Percentiles rank a stretch among this genome's conserved stretches.
Evolutionary conservation across 2,329 filamentous ascomycete genomes (phyloP).

Genomic region (Harringtonia lauricola): DNA sequence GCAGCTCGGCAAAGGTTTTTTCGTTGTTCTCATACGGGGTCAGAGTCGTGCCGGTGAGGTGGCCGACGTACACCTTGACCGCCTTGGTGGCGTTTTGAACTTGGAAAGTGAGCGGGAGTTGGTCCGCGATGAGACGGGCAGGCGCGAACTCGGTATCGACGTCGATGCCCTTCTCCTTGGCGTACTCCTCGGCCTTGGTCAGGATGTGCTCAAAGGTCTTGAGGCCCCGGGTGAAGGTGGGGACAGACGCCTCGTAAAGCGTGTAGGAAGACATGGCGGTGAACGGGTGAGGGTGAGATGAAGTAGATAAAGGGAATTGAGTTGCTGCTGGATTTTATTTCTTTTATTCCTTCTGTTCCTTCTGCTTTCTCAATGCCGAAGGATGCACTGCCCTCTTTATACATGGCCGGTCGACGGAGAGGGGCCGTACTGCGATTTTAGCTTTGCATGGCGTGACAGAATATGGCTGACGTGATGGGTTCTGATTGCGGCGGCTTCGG

Average conservation of each 20-base stretch:
- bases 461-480: too few relatives aligned
- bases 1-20: conserved; percentile 22
- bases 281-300: neutral
- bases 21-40: conserved; percentile 16
- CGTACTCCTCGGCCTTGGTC: conserved; percentile 18
- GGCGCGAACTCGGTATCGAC: conserved; percentile 13
- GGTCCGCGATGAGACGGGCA: conserved; percentile 21
- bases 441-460: too few relatives aligned
- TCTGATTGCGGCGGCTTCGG: too few relatives aligned
- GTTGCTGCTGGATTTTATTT: too few relatives aligned
- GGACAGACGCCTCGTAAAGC: conserved; percentile 19
- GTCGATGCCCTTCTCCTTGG: conserved; percentile 18
- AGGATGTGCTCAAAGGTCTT: conserved; percentile 19
- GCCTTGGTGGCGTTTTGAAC: conserved; percentile 19
- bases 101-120: conserved; percentile 25
- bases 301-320: too few relatives aligned
- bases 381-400: too few relatives aligned
- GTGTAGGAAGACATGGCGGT: conserved; percentile 17
- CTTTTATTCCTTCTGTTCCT: too few relatives aligned
- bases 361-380: too few relatives aligned
- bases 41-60: conserved; percentile 14
- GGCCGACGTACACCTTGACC: conserved; percentile 16
- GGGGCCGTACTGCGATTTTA: too few relatives aligned
- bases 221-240: conserved; percentile 14
- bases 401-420: too few relatives aligned